A percentile compares a stretch with the other conserved stretches of the same genome.
phyloP scores from a whole-genome alignment of 352 stramenopile genomes.

The Phytophthora sp. region DNA sequence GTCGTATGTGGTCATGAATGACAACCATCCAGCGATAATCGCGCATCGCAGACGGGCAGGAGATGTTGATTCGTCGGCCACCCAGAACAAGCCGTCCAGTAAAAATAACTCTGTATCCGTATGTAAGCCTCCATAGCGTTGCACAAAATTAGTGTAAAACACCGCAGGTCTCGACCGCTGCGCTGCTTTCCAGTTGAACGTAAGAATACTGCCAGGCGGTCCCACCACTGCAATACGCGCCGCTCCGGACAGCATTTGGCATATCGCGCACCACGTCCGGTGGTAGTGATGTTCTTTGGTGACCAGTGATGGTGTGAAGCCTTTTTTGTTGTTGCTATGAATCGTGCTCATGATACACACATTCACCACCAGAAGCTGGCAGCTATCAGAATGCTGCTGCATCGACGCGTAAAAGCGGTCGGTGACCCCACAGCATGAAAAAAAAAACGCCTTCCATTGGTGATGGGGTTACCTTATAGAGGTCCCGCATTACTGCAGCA shows the following conservation, averaged over 20 bases:
- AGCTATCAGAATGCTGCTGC: conserved; percentile 17
- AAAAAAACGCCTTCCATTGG: not conserved
- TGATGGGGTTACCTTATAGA: not conserved
- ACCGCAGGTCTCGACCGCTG: conserved; percentile 4
- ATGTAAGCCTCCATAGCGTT: too few species aligned
- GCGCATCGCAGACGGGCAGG: conserved; percentile 7
- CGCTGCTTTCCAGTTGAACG: conserved; percentile 5
- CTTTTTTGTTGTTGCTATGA: conserved; percentile 2
- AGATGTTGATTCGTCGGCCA: not conserved
- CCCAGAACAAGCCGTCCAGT: not conserved
- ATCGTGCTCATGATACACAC: conserved; percentile 16
- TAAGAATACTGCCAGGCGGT: not conserved
- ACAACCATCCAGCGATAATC: conserved; percentile 16
- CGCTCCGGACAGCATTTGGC: conserved; percentile 1
- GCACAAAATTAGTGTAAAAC: too few species aligned
- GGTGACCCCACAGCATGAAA: conserved; percentile 10
- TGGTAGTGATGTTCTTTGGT: not conserved
- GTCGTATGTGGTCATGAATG: conserved; percentile 30
- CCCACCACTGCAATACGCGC: not conserved
- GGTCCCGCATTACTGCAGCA: conserved; percentile 12
- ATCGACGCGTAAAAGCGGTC: conserved; percentile 28
- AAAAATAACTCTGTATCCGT: not conserved
- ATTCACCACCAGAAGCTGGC: conserved; percentile 14
- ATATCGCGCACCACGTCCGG: not conserved
- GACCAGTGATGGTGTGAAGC: too few species aligned